A percentile compares a stretch with the other conserved stretches of the same genome.
phyloP scores from a whole-genome alignment of 202 grass and related monocot species.

The Schoenoplectus tabernaemontani region DNA sequence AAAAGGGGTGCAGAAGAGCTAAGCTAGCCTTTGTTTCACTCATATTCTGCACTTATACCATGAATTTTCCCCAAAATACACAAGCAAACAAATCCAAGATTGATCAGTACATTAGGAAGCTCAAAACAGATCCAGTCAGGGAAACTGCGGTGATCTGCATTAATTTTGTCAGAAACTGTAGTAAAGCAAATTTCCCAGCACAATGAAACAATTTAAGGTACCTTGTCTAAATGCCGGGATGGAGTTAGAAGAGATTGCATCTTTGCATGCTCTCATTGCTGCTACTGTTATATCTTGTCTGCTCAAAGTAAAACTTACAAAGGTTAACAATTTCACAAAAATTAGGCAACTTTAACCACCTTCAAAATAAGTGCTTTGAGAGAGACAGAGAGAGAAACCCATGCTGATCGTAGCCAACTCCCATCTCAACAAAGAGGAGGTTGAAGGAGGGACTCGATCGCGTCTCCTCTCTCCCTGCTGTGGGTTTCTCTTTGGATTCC shows the following conservation, averaged over 20 bases:
- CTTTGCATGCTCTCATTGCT: constrained; percentile 75
- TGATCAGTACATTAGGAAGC: background rate
- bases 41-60: background rate
- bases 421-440: constrained; percentile 98
- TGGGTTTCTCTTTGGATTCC: constrained; percentile 11
- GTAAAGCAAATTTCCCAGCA: background rate
- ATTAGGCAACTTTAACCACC: background rate
- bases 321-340: background rate
- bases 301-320: background rate
- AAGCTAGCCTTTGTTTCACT: background rate
- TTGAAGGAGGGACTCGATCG: constrained; percentile 28
- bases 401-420: constrained; percentile 94
- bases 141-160: background rate
- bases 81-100: background rate
- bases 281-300: constrained; percentile 79
- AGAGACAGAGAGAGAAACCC: constrained; percentile 27
- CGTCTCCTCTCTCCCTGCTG: background rate
- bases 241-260: constrained; percentile 94
- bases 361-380: background rate
- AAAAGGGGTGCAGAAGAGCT: background rate
- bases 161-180: background rate
- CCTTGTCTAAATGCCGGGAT: constrained; percentile 90
- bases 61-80: background rate
- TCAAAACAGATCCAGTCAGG: background rate
- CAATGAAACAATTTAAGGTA: background rate